These are phyloP conservation scores for Zostera marina DNA, from an alignment of 116 monocot genomes.

Conservation along the genomic window DNA sequence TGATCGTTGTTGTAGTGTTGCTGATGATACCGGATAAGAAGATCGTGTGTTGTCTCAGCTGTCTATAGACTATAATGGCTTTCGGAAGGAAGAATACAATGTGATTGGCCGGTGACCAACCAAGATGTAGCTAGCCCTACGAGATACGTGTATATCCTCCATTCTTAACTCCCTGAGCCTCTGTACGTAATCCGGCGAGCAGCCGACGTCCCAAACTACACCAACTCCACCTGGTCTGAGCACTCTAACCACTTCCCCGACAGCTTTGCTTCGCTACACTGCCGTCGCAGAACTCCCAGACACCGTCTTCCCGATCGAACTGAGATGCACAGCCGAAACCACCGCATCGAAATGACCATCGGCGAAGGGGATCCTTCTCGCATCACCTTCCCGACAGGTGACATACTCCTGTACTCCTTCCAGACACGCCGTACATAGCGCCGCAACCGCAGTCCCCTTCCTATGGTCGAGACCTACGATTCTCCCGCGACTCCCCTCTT, in stretches of 20 bases:
- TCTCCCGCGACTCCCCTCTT: slow-evolving; percentile 26
- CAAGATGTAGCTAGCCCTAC: slow-evolving; percentile 35
- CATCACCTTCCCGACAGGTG: slow-evolving; percentile 70
- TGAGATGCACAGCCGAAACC: slow-evolving; percentile 38
- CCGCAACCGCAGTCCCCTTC: slow-evolving; percentile 27
- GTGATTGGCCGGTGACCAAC: slow-evolving; percentile 34
- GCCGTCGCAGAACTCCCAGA: too few relatives aligned
- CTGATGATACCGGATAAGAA: too few relatives aligned
- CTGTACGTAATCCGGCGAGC: slow-evolving; percentile 30
- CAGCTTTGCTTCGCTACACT: slow-evolving; percentile 35
- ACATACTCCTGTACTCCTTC: slow-evolving; percentile 72
- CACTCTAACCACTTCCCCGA: slow-evolving; percentile 62
- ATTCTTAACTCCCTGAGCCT: slow-evolving; percentile 60
- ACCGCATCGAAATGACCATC: slow-evolving; percentile 68
- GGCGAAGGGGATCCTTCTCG: slow-evolving; percentile 39
- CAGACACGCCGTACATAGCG: slow-evolving; percentile 34
- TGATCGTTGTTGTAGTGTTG: too few relatives aligned
- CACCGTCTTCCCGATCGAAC: slow-evolving; percentile 14
- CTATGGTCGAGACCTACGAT: slow-evolving; percentile 42
- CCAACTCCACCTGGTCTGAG: slow-evolving; percentile 49
- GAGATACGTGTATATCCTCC: slow-evolving; percentile 51
- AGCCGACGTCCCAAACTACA: slow-evolving; percentile 53
- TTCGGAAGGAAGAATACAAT: slow-evolving; percentile 66
- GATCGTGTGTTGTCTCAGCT: too few relatives aligned
- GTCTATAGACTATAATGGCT: slow-evolving; percentile 25